phyloP scores from a whole-genome alignment of 2,329 filamentous ascomycete species.

The Penicillium sp. region DNA sequence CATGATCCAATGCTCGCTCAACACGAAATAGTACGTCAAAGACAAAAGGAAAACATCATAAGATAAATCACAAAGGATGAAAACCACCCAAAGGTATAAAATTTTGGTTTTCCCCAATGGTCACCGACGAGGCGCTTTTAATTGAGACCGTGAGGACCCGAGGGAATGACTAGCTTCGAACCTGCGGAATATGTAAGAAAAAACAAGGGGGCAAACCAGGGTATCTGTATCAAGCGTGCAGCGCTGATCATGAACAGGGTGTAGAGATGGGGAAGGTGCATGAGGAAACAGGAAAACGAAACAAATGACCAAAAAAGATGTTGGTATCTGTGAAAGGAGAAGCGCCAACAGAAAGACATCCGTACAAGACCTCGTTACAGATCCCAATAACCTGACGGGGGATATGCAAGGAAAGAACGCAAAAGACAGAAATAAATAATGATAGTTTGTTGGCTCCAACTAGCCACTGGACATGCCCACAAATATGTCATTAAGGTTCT shows the following conservation, averaged over 20 bases:
- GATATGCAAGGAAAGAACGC: neutral
- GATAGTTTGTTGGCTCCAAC: neutral
- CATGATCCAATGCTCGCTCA: slow-evolving; percentile 19
- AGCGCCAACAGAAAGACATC: slow-evolving; percentile 9
- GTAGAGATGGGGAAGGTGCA: neutral
- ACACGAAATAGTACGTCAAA: slow-evolving; percentile 3
- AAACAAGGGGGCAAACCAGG: slow-evolving; percentile 24
- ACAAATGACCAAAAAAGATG: slow-evolving; percentile 7
- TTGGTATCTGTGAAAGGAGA: slow-evolving; percentile 25
- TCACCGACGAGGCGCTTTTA: slow-evolving; percentile 1
- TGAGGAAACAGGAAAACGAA: slow-evolving; percentile 1
- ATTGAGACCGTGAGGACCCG: neutral
- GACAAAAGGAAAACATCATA: slow-evolving; percentile 2
- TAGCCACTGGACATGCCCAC: slow-evolving; percentile 38
- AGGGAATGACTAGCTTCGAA: slow-evolving; percentile 32
- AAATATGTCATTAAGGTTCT: slow-evolving; percentile 84
- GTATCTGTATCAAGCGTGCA: slow-evolving; percentile 34
- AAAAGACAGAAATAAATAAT: neutral
- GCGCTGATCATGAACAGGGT: slow-evolving; percentile 27
- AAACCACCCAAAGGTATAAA: slow-evolving; percentile 11
- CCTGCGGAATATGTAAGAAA: slow-evolving; percentile 32
- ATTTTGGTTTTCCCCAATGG: slow-evolving; percentile 8
- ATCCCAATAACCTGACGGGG: neutral
- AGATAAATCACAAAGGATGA: neutral
- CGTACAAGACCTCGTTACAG: neutral